Base-by-base conservation (phyloP, 441 rosid species). In the Iberis amara region DNA sequence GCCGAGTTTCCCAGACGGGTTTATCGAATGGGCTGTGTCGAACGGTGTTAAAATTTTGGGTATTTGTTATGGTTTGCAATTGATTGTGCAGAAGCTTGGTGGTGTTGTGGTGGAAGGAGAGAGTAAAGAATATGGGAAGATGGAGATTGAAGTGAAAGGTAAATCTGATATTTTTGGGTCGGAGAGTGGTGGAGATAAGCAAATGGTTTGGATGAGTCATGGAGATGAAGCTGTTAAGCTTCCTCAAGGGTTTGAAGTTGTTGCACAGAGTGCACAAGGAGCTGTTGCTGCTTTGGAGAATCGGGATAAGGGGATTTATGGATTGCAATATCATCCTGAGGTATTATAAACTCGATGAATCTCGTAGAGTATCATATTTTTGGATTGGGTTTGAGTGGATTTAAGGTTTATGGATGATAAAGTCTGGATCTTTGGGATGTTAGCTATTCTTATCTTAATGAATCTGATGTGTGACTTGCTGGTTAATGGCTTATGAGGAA, bases 301-400 rank as follows among this genome's bases (percentile, higher is more conserved):
- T 53, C 52, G 51, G 13, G 65, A 57, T 42, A 76, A 55, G 87
- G 76, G 72, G 83, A 81, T 80, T 68, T 88, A 68, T 57, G 96
- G 96, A 24, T 70, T 87, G 70, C 96, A 91, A 60, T 91, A 91
- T 69, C 98, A 87, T 39, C 98, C 96, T 7, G 95, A 91, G 90
- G 96, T 89, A 72, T 54, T 15, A 28, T 21, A 55, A 18, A 21
- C 26, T 55, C 12, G 4, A 23, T 31, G 28, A 46, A 3, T 46
- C 41, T 54, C 3, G 5, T 44, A 0, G 5, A 24, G 0, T 23
- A 13, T 40, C 2, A 3, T 21, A 10, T 12, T 18, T 39, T 48
- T 26, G 38, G 9, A 33, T 51, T n/a, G 21, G 4, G 6, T 0
- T 39, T 48, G 33, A 11, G 15, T 52, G 32, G 38, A 7, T 27